These are phyloP conservation scores for Solanum aculeatissimum DNA, from an alignment of 305 asterid genomes.

Conservation along the genomic window DNA sequence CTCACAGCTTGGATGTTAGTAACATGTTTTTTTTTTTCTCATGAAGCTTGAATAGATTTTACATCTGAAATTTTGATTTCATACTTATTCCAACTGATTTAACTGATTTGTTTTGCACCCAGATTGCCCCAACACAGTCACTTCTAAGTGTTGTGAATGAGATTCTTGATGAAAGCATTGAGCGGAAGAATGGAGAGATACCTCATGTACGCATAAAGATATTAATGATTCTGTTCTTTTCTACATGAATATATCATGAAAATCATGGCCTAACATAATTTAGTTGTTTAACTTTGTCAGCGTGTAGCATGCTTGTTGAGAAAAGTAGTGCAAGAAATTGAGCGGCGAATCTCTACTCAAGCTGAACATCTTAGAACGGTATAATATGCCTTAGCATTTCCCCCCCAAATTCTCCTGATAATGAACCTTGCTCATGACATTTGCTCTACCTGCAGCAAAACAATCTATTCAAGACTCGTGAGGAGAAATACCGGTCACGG, in stretches of 20 bases:
- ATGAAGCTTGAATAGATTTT: background rate
- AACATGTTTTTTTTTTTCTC: conserved; percentile 1
- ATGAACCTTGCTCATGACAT: background rate
- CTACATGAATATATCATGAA: background rate
- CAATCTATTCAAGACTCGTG: conserved; percentile 79
- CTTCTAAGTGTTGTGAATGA: conserved; percentile 72
- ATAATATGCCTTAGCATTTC: background rate
- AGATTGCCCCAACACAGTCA: conserved; percentile 96
- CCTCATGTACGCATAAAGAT: conserved; percentile 54
- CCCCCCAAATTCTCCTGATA: background rate
- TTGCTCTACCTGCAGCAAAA: conserved; percentile 52
- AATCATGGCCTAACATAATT: background rate
- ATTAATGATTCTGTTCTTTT: background rate
- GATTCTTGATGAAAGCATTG: conserved; percentile 82
- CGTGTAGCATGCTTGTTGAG: conserved; percentile 83
- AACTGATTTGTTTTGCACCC: conserved; percentile 8
- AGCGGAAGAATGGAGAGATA: conserved; percentile 75
- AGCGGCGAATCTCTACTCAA: conserved; percentile 83
- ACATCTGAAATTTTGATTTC: background rate
- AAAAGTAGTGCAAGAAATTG: conserved; percentile 95
- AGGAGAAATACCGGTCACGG: conserved; percentile 93
- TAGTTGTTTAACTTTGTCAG: conserved; percentile 24
- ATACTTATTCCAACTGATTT: background rate
- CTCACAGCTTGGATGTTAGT: conserved; percentile 88
- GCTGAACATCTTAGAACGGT: conserved; percentile 85